Evolutionary conservation across 768 basidiomycete genomes (phyloP), one percentile per base, ranked within the genome.

Genomic region (Auricularia heimuer): DNA sequence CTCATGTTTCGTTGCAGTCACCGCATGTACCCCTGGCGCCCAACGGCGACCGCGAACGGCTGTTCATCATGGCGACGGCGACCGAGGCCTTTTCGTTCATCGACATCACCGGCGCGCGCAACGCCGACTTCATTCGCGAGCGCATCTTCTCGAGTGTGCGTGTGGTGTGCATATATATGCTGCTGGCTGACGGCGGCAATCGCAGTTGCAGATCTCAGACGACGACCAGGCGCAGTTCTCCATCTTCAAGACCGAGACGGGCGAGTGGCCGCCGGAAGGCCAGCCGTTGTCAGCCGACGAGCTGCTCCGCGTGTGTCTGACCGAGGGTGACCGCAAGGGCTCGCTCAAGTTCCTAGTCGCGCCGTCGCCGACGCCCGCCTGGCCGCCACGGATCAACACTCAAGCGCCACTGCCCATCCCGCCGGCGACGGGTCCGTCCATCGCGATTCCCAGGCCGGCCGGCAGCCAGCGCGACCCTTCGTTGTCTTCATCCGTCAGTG

Each of bases 221-320:
- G 94, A 95, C 66, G 92, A 96, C 65, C 87, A 90, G 72, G 74
- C 80, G 6, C 84, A 81, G 35, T 87, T 88, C 72, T 84, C 87
- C 35, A 88, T 98, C 64, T 94, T 91, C 78, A 88, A 86, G 67
- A 96, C 94, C 0, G 90, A 92, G 74, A 88, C 97, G 70, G 91
- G 89, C 82, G 84, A 36, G 88, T 81, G 68, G 88, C 89, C n/a
- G 85, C 90, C 3, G 0, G 70, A 67, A 10, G 34, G 24, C 29
- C 85, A 86, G 14, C 84, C 93, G 3, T 75, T 97, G 36, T 76
- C 82, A 11, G 84, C 89, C 67, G 88, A 92, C 35, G 79, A 78
- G 67, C 77, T 98, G 4, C 82, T 90, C 70, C 80, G 83, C 18
- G 80, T 94, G 37, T 93, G 92, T 74, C 79, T 80, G 64, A 80